Evolutionary conservation across 1,139 yeast species (phyloP).

Genomic region (Wickerhamiella infanticola): DNA sequence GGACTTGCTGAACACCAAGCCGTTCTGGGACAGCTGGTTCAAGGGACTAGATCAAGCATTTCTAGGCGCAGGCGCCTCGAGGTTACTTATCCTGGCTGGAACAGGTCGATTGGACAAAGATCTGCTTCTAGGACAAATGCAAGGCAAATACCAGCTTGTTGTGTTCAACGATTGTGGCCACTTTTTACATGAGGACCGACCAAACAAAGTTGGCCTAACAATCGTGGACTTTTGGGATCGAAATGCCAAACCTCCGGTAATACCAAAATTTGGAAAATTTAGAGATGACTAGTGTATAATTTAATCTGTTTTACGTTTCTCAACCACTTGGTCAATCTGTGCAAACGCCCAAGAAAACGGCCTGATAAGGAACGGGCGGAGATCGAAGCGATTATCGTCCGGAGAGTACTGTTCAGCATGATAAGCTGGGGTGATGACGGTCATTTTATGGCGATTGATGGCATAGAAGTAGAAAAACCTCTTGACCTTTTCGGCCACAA

Average conservation of each 20-base stretch:
- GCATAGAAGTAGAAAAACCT: conserved; percentile 87
- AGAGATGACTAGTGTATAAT: conserved; percentile 7
- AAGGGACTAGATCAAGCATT: conserved; percentile 50
- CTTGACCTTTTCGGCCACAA: conserved; percentile 85
- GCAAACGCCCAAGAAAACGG: conserved; percentile 90
- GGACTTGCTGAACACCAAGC: conserved; percentile 42
- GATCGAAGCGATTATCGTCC: conserved; percentile 89
- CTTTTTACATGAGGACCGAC: conserved; percentile 82
- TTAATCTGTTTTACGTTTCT: conserved; percentile 8
- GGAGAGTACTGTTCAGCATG: conserved; percentile 98
- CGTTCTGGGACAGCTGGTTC: conserved; percentile 80
- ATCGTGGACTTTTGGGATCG: conserved; percentile 40
- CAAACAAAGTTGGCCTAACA: conserved; percentile 40
- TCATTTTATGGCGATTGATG: conserved; percentile 89
- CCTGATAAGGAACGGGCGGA: conserved; percentile 81
- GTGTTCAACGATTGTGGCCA: conserved; percentile 80
- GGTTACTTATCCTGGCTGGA: conserved; percentile 71
- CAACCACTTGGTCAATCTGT: conserved; percentile 67
- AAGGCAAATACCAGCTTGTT: conserved; percentile 69
- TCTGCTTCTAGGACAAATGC: conserved; percentile 92
- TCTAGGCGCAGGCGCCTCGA: conserved; percentile 39
- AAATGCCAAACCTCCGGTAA: conserved; percentile 25
- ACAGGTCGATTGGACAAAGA: conserved; percentile 76
- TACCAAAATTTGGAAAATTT: conserved; percentile 17
- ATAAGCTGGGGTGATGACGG: conserved; percentile 88